phyloP scores from a whole-genome alignment of 1,139 yeast species.

The Yamadazyma siamensis region DNA sequence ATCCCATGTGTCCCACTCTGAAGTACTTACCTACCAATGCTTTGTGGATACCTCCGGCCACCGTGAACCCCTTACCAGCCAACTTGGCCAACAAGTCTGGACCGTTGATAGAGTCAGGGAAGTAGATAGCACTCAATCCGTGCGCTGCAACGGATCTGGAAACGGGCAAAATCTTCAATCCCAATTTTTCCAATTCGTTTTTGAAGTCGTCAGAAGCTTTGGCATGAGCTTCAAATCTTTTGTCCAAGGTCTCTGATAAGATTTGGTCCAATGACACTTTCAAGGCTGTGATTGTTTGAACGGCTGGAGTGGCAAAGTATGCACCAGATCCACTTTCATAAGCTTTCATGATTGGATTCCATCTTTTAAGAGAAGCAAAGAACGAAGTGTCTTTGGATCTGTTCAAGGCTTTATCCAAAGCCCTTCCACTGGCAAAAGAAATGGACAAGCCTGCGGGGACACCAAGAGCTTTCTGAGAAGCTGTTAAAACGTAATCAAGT shows the following conservation, averaged over 20 bases:
- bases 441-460: conserved; percentile 91
- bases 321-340: conserved; percentile 81
- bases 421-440: conserved; percentile 73
- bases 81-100: conserved; percentile 54
- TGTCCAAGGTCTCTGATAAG: conserved; percentile 54
- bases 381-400: conserved; percentile 58
- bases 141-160: conserved; percentile 68
- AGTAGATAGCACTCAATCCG: conserved; percentile 84
- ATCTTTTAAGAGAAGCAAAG: conserved; percentile 75
- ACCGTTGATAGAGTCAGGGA: conserved; percentile 74
- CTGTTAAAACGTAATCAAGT: conserved; percentile 81
- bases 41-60: conserved; percentile 91
- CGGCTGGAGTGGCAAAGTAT: conserved; percentile 93
- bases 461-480: conserved; percentile 94
- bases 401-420: conserved; percentile 56
- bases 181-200: conserved; percentile 48
- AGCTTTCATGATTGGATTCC: conserved; percentile 87
- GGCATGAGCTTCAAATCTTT: conserved; percentile 62
- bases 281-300: conserved; percentile 80
- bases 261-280: conserved; percentile 76
- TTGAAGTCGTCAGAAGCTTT: conserved; percentile 66
- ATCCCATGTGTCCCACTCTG: conserved; percentile 95
- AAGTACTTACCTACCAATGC: conserved; percentile 79
- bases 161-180: conserved; percentile 67
- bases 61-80: conserved; percentile 66